A percentile compares a stretch with the other conserved stretches of the same genome.
Evolutionary conservation across 257 asterid genomes (phyloP).

Genomic region (Schizonepeta tenuifolia): DNA sequence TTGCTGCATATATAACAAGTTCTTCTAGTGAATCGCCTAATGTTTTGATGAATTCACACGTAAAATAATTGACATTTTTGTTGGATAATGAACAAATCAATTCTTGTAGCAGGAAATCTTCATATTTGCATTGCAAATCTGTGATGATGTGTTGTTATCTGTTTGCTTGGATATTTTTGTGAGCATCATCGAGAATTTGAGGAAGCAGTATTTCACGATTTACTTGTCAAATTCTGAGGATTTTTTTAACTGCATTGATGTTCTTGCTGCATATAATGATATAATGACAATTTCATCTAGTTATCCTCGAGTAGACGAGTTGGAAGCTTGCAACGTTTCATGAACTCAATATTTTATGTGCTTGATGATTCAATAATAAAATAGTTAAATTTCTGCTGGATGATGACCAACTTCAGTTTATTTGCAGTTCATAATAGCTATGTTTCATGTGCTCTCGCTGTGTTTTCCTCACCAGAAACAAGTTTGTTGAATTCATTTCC

Average conservation of each 20-base stretch:
- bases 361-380: constrained; percentile 20
- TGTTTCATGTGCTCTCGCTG: no score
- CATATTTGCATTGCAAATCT: background rate
- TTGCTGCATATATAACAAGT: background rate
- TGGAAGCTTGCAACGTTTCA: background rate
- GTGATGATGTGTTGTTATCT: background rate
- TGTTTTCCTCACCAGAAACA: no score
- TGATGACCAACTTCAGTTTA: background rate
- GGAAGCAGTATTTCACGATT: background rate
- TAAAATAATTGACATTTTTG: no score
- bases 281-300: background rate
- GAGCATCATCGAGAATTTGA: background rate
- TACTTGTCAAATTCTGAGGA: background rate
- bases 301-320: background rate
- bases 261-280: background rate
- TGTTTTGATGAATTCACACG: background rate
- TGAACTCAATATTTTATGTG: background rate
- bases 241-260: background rate
- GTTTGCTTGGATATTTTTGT: background rate
- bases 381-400: background rate
- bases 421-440: no score
- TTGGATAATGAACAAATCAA: background rate
- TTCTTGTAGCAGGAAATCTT: background rate
- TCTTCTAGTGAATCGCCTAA: background rate
- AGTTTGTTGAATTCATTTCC: no score